phyloP scores from a whole-genome alignment of 495 filamentous ascomycete species.

The Penicillium nucicola region DNA sequence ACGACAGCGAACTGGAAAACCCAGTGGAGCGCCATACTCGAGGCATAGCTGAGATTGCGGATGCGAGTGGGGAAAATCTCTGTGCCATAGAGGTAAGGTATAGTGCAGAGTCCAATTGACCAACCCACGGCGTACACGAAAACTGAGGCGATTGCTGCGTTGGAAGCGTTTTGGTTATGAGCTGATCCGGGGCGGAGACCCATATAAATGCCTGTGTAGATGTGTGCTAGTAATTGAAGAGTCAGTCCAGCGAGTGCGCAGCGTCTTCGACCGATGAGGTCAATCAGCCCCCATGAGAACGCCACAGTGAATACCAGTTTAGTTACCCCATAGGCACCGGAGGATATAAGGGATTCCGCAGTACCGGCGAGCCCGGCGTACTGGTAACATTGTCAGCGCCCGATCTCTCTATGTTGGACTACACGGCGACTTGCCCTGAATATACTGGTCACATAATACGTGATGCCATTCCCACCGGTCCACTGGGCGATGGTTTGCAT shows the following conservation, averaged over 20 bases:
- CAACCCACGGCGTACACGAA: slow-evolving; percentile 48
- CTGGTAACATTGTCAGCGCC: not conserved
- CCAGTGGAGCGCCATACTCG: slow-evolving; percentile 46
- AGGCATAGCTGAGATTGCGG: slow-evolving; percentile 41
- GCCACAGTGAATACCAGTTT: slow-evolving; percentile 48
- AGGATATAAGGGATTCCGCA: slow-evolving; percentile 33
- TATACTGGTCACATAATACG: slow-evolving; percentile 43
- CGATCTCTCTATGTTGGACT: too few species aligned
- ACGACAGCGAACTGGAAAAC: slow-evolving; percentile 50
- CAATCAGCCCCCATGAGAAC: slow-evolving; percentile 45
- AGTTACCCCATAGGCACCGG: slow-evolving; percentile 43
- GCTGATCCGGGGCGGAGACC: slow-evolving; percentile 32
- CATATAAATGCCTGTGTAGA: slow-evolving; percentile 44
- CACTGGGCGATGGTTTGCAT: slow-evolving; percentile 48
- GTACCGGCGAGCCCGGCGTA: slow-evolving; percentile 35
- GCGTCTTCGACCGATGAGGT: slow-evolving; percentile 39
- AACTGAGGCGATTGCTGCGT: slow-evolving; percentile 44
- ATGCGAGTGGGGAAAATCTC: slow-evolving; percentile 48
- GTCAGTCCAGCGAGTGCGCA: slow-evolving; percentile 35
- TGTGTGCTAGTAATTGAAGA: slow-evolving; percentile 39
- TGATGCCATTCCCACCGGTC: slow-evolving; percentile 48
- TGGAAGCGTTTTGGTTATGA: slow-evolving; percentile 34
- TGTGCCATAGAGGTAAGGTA: slow-evolving; percentile 47
- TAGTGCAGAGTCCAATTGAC: slow-evolving; percentile 49
- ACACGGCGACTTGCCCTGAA: slow-evolving; percentile 20